Base-by-base conservation (phyloP, 2,329 filamentous ascomycete species). In the Fusarium brachygibbosum region DNA sequence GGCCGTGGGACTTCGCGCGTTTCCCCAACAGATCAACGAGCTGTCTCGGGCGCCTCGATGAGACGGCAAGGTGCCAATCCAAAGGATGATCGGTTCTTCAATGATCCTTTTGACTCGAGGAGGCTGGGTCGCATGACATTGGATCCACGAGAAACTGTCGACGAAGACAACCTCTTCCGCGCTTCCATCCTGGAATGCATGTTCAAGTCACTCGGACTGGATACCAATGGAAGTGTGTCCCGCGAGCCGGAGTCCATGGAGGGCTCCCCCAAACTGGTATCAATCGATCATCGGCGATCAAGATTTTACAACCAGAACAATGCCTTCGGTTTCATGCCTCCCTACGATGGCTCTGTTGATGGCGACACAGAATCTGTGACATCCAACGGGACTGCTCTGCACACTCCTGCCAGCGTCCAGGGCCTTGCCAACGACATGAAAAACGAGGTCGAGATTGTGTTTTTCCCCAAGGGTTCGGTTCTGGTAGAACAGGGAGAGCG, bases 401-500 rank as follows among this genome's bases (percentile, higher is more conserved):
- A 82, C 34, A 85, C 86, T 5, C 86, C 88, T 0, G 88, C 89
- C 0, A 93, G 90, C 69, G 86, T 90, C 0, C 85, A 93, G 55
- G 80, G 84, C 5, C 81, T 95, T 7, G 87, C 89, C 6, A 89
- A 93, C 61, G 95, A 98, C 65, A 87, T 98, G 80, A 91, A 91
- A 68, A 91, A 97, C 66, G 96, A 99, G 54, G 88, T 98, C 4
- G 96, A 99, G 76, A 98, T 99, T 69, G 96, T 99, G 8, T 98
- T 93, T 81, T 99, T 99, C 70, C 95, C 94, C 0, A 93, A 98
- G 78, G 94, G 93, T 4, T 95, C 96, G 3, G 92, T 99, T 1
- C 85, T 99, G 17, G 94, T 99, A 0, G 96, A 99, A 76, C 94
- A 98, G 81, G 95, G 96, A 12, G 96, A 99, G 78, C 88, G 96